phyloP scores from a whole-genome alignment of 2,329 filamentous ascomycete genomes.

The Fusarium cicatricum region DNA sequence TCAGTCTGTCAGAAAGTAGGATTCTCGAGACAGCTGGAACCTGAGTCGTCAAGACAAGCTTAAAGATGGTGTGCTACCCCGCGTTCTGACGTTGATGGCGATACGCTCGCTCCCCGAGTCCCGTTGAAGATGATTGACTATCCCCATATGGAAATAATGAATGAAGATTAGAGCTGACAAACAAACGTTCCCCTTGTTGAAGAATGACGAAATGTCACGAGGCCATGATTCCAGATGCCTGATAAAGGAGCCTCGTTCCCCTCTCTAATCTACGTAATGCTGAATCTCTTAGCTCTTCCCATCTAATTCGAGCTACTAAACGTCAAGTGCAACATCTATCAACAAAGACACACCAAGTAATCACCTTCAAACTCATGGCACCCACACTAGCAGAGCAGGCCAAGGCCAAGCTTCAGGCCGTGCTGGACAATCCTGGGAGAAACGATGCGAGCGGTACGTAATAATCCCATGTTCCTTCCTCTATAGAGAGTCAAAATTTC shows the following conservation, averaged over 20 bases:
- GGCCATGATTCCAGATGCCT: neutral
- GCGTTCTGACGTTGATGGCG: conserved; percentile 33
- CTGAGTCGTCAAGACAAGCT: neutral
- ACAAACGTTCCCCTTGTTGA: neutral
- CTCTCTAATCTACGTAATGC: conserved; percentile 1
- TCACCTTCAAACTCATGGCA: conserved; percentile 12
- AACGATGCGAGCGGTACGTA: conserved; percentile 23
- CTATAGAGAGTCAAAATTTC: no score
- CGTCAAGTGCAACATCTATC: neutral
- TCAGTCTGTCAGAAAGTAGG: neutral
- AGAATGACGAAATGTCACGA: conserved; percentile 27
- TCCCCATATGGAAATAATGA: conserved; percentile 13
- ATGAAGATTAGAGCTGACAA: conserved; percentile 17
- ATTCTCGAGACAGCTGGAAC: neutral
- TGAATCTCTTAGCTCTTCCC: neutral
- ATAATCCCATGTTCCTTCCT: fast-evolving
- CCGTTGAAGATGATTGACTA: conserved; percentile 7
- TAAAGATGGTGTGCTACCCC: conserved; percentile 19
- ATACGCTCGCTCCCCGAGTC: conserved; percentile 7
- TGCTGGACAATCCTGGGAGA: conserved; percentile 26
- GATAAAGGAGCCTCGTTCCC: conserved; percentile 22
- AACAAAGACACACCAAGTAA: neutral
- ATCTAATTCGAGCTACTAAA: neutral
- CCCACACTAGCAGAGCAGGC: conserved; percentile 31
- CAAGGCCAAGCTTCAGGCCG: conserved; percentile 31